Evolutionary conservation across 345 rosid genomes (phyloP).

Genomic region (Cardamine chenopodiifolia): DNA sequence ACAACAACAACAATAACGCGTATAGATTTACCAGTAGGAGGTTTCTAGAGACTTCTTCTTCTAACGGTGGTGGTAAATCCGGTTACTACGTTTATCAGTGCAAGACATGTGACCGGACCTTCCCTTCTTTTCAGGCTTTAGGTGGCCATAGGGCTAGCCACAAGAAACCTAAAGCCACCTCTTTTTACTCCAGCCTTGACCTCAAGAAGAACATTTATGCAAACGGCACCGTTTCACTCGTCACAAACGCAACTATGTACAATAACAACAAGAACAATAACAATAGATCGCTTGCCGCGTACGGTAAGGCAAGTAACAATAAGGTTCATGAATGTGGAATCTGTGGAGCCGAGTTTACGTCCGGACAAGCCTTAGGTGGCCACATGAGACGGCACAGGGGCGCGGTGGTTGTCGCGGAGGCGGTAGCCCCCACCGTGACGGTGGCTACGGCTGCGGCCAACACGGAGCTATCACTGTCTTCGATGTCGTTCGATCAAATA

Average conservation of each 20-base stretch:
- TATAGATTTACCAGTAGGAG: conserved; percentile 63
- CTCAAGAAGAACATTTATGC: conserved; percentile 47
- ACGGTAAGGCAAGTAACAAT: conserved; percentile 29
- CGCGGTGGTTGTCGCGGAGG: conserved; percentile 21
- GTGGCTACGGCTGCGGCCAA: conserved; percentile 33
- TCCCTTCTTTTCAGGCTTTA: conserved; percentile 92
- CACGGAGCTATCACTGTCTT: conserved; percentile 51
- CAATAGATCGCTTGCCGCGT: conserved; percentile 32
- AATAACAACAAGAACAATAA: conserved; percentile 35
- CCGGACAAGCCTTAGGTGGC: conserved; percentile 97
- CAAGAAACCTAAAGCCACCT: conserved; percentile 66
- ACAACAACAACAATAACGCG: conserved; percentile 12
- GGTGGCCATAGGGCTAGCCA: conserved; percentile 99
- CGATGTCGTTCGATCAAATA: conserved; percentile 48
- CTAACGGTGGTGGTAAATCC: conserved; percentile 51
- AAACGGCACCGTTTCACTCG: conserved; percentile 55
- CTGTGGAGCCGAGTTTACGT: conserved; percentile 85
- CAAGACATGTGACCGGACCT: conserved; percentile 80
- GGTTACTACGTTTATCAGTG: conserved; percentile 83
- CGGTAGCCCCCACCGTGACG: conserved; percentile 15
- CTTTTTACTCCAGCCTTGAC: conserved; percentile 32
- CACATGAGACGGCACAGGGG: conserved; percentile 94
- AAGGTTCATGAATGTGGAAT: conserved; percentile 89
- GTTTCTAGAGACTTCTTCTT: conserved; percentile 61
- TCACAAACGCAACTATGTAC: conserved; percentile 51